A percentile compares a stretch with the other conserved stretches of the same genome.
These are phyloP conservation scores for Pseudogymnoascus sp. DNA, from an alignment of 2,329 filamentous ascomycete genomes.

Conservation along the genomic window DNA sequence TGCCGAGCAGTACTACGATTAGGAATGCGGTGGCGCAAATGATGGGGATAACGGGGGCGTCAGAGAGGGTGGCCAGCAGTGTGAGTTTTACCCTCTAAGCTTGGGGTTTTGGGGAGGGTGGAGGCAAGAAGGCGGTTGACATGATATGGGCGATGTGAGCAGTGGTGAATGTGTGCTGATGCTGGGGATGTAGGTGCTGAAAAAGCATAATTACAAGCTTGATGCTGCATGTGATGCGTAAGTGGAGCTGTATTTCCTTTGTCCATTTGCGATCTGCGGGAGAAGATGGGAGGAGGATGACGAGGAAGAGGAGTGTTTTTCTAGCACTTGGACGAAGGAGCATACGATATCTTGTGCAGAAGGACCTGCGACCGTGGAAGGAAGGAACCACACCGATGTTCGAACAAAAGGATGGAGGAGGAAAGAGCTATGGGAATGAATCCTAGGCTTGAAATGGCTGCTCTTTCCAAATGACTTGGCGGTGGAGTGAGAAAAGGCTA, in stretches of 20 bases:
- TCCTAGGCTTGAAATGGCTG: neutral
- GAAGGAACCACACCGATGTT: neutral
- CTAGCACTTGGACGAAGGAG: neutral
- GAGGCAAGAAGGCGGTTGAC: neutral
- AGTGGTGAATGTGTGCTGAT: neutral
- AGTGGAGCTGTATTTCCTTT: slow-evolving; percentile 17
- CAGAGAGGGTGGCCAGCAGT: slow-evolving; percentile 23
- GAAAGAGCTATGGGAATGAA: neutral
- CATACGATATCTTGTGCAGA: neutral
- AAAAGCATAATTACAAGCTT: slow-evolving; percentile 29
- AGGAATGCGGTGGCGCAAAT: slow-evolving; percentile 22
- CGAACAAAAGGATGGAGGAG: neutral
- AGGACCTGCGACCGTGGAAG: neutral
- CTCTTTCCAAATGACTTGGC: neutral
- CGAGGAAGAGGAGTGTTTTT: neutral
- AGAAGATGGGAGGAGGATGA: neutral
- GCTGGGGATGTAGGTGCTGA: slow-evolving; percentile 25
- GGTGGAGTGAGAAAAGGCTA: neutral
- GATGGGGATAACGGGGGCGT: slow-evolving; percentile 25
- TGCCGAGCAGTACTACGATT: slow-evolving; percentile 24
- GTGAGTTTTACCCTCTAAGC: slow-evolving; percentile 14
- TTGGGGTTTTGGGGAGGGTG: neutral
- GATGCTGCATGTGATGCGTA: slow-evolving; percentile 33
- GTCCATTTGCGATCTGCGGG: neutral
- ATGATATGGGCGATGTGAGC: neutral